Base-by-base conservation (phyloP, 306 rosid species). In the Geum urbanum region DNA sequence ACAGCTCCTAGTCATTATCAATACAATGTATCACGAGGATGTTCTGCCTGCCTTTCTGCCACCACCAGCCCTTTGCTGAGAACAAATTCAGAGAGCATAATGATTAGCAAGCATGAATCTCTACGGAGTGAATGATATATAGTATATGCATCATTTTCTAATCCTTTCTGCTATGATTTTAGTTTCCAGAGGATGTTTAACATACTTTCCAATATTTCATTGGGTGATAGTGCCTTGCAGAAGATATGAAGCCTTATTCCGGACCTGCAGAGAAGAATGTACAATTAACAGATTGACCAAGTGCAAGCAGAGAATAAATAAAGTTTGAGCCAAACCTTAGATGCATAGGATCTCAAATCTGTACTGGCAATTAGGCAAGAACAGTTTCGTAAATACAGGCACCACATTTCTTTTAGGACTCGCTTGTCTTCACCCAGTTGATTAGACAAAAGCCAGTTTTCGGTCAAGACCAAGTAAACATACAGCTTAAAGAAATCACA, bases 221-320 rank as follows among this genome's bases (percentile, higher is more conserved):
- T 44, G 59, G 51, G 4, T 40, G 77, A 82, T 13, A 69, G 80
- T 77, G 79, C 89, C 87, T 78, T 90, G 96, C 59, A 86, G 82
- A 64, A 91, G 88, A 77, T 84, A 90, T 48, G 96, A 80, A 47
- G 98, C 98, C 72, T 82, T 84, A 55, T 85, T 83, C 22, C 98
- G 96, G 77, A 90, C 89, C 98, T 94, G 96, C 54, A 79, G 69
- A 10, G 51, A 44, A 37, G 24, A 56, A 67, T 52, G 35, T 61
- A 60, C 4, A 59, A 72, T 67, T 18, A n/a, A 35, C 8, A 70
- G 39, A 76, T 66, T 48, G 37, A 27, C 5, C 8, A 3, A 63
- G 72, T 16, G 47, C 67, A 58, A 27, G n/a, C 72, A 63, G 44
- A 77, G 69, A 72, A 54, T 39, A 79, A 51, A 56, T 55, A 16